phyloP scores from a whole-genome alignment of 768 basidiomycete genomes.

The Pulveroboletus ravenelii region DNA sequence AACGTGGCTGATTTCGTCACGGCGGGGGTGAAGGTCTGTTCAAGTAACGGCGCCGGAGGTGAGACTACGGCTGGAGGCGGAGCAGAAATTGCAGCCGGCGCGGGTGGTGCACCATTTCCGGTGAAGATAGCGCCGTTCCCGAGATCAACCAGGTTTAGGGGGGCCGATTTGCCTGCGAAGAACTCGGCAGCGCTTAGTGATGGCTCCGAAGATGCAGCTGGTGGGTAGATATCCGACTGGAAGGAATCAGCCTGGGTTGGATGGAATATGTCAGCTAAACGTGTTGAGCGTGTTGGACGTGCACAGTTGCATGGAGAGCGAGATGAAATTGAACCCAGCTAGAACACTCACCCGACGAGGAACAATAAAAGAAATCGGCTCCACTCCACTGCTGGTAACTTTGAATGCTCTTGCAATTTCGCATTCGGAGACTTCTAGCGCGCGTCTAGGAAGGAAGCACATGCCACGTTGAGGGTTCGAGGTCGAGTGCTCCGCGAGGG shows the following conservation, averaged over 20 bases:
- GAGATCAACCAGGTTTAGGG: slow-evolving; percentile 77
- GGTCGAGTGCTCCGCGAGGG: slow-evolving; percentile 81
- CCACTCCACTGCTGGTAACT: slow-evolving; percentile 64
- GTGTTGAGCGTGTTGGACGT: too few relatives aligned
- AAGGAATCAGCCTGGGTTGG: slow-evolving; percentile 75
- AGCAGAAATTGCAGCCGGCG: slow-evolving; percentile 28
- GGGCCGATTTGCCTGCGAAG: slow-evolving; percentile 76
- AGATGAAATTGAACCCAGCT: not conserved
- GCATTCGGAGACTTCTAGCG: slow-evolving; percentile 83
- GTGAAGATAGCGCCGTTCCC: slow-evolving; percentile 55
- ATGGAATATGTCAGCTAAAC: not conserved
- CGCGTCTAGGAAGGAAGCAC: slow-evolving; percentile 92
- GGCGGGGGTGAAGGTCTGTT: slow-evolving; percentile 33
- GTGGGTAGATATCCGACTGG: slow-evolving; percentile 97
- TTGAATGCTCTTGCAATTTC: slow-evolving; percentile 97
- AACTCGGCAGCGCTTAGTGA: slow-evolving; percentile 80
- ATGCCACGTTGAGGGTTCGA: slow-evolving; percentile 94
- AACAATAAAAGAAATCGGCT: slow-evolving; percentile 93
- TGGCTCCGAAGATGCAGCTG: slow-evolving; percentile 78
- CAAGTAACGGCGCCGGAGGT: slow-evolving; percentile 24
- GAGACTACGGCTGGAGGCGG: slow-evolving; percentile 22
- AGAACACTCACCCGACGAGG: slow-evolving; percentile 68
- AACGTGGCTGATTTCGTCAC: slow-evolving; percentile 30
- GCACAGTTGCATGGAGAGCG: not conserved
- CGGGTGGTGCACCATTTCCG: slow-evolving; percentile 21